Conservation (phyloP, 495 filamentous ascomycete species). For the Podospora fimiseda region DNA sequence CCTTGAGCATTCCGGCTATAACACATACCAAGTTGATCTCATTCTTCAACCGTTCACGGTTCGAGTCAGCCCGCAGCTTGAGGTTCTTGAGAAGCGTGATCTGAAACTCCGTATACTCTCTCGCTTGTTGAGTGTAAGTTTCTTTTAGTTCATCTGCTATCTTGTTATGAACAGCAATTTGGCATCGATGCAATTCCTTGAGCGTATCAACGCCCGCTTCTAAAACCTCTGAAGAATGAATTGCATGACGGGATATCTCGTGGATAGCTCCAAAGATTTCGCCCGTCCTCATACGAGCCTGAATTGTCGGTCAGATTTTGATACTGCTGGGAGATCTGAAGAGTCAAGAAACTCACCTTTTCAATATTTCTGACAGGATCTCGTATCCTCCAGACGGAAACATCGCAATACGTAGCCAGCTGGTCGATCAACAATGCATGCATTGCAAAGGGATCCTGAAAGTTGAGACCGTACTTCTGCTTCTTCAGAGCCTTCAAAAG, state of each 20-base stretch:
- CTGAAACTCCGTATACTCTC: conserved; percentile 18
- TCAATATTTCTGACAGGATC: conserved; percentile 19
- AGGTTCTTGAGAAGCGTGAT: conserved; percentile 13
- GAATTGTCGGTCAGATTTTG: background rate
- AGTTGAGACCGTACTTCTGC: background rate
- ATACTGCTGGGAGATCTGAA: background rate
- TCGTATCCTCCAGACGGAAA: conserved; percentile 20
- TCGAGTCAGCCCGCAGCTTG: conserved; percentile 20
- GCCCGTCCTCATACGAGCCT: conserved; percentile 13
- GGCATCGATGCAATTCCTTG: conserved; percentile 7
- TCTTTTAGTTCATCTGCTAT: background rate
- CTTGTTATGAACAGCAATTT: conserved; percentile 4
- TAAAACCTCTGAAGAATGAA: conserved; percentile 17
- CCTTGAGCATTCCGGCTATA: too few species aligned
- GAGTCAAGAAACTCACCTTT: conserved; percentile 7
- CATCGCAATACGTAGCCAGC: conserved; percentile 14
- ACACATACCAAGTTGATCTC: conserved; percentile 17
- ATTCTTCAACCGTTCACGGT: conserved; percentile 12
- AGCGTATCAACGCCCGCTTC: conserved; percentile 15
- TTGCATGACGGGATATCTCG: conserved; percentile 18
- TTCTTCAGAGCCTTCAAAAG: background rate
- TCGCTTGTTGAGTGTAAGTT: conserved; percentile 16
- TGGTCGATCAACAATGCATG: conserved; percentile 17
- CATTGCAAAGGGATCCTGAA: conserved; percentile 18
- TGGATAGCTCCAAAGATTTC: conserved; percentile 16